Evolutionary conservation across 257 asterid species (phyloP).

Genomic region (Gentiana straminea): DNA sequence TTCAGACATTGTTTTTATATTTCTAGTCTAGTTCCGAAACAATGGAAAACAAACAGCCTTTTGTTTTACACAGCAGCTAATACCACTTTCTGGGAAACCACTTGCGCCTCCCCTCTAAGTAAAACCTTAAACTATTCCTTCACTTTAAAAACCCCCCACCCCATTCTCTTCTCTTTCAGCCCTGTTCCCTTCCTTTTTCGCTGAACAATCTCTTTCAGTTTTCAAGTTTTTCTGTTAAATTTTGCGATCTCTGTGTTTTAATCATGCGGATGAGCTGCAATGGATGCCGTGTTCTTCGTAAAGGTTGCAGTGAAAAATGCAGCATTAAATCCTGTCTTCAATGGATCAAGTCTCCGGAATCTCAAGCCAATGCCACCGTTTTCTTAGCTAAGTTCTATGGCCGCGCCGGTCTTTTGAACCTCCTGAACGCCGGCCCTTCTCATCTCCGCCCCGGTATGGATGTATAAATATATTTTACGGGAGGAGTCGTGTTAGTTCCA

Average conservation of each 20-base stretch:
- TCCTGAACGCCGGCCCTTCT: constrained; percentile 30
- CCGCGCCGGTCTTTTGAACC: constrained; percentile 40
- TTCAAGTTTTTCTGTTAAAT: neutral
- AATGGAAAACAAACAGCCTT: constrained; percentile 9
- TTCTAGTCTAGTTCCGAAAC: too few species aligned
- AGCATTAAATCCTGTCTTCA: constrained; percentile 28
- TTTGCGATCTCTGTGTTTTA: neutral
- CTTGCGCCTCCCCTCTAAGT: constrained; percentile 17
- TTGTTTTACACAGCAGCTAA: constrained; percentile 3
- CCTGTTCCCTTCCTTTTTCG: neutral
- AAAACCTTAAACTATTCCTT: neutral
- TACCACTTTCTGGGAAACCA: constrained; percentile 20
- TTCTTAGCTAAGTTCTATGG: constrained; percentile 40
- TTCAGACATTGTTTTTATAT: too few species aligned
- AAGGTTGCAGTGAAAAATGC: constrained; percentile 30
- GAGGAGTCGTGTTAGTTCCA: too few species aligned
- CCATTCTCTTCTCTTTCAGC: neutral
- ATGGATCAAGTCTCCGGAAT: constrained; percentile 34
- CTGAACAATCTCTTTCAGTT: neutral
- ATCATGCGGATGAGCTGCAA: constrained; percentile 38
- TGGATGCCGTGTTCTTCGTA: constrained; percentile 39
- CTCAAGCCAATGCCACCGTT: constrained; percentile 37
- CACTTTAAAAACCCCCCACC: neutral
- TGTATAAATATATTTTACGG: too few species aligned
- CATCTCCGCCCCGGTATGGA: constrained; percentile 26